Evolutionary conservation across 164 flowering plant genomes (phyloP).

Genomic region (Warburgia ugandensis): DNA sequence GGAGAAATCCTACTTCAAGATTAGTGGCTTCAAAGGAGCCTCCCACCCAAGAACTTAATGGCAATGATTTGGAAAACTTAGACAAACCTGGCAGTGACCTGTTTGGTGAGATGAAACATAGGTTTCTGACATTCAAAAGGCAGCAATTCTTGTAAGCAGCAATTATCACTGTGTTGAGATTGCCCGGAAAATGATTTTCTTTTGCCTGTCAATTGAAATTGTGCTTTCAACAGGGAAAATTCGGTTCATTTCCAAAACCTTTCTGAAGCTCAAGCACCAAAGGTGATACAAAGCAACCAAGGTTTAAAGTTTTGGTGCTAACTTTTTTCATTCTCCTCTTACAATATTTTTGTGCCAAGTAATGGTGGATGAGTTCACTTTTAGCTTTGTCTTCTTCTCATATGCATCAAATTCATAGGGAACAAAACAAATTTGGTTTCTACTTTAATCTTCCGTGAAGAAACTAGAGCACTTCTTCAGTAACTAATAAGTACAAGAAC

Average conservation of each 20-base stretch:
- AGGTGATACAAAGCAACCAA: conserved; percentile 37
- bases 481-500: conserved; percentile 35
- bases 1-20: conserved; percentile 25
- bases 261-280: conserved; percentile 71
- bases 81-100: conserved; percentile 24
- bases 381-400: conserved; percentile 2
- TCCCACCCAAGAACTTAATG: conserved; percentile 27
- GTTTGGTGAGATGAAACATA: conserved; percentile 54
- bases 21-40: conserved; percentile 40
- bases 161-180: neutral
- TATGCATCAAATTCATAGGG: too few species aligned
- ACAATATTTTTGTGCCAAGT: too few species aligned
- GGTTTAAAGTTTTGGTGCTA: too few species aligned
- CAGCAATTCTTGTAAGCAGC: conserved; percentile 63
- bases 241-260: conserved; percentile 54
- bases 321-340: neutral
- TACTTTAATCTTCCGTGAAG: too few species aligned
- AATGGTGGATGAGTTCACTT: neutral
- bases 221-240: conserved; percentile 47
- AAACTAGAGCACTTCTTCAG: too few species aligned
- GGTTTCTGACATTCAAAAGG: conserved; percentile 68
- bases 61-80: conserved; percentile 17
- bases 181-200: conserved; percentile 5
- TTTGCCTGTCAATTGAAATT: conserved; percentile 8
- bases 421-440: too few species aligned